Base-by-base conservation (phyloP, 2,329 filamentous ascomycete species). In the Fonsecaea nubica region DNA sequence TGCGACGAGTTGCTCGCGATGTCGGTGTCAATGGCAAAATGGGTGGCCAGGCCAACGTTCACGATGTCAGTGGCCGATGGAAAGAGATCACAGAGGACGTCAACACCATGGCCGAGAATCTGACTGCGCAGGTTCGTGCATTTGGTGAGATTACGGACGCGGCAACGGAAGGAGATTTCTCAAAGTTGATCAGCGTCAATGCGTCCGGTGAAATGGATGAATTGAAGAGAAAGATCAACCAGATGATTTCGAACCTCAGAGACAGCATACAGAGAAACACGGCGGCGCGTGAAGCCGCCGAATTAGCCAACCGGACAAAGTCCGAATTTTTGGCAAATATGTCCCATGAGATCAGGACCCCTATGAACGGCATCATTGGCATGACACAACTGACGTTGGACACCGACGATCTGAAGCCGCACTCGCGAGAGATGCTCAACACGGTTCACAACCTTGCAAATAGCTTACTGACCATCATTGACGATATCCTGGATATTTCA, bases 181-280 rank as follows among this genome's bases (percentile, higher is more conserved):
- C 92, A 30, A 96, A 97, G 77, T 88, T 96, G 65, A 94, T 99
- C 77, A 96, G 95, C 56, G 94, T 99, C 18, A 93, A 97, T 78
- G 95, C 95, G 21, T 97, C 94, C 12, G 95, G 95, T 70, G 95
- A 99, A 80, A 98, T 99, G 95, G 95, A 98, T 79, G 94, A 98
- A 79, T 85, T 99, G 74, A 99, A 99, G 81, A 89, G 93, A 75
- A 98, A 98, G 84, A 98, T 99, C 85, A 99, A 98, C 78, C 92
- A 96, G 82, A 99, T 99, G 95, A 93, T 98, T 61, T 95, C 92
- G 77, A 97, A 96, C 76, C 82, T 99, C 69, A 86, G 94, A 72
- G 95, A 98, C 80, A 96, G 92, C 84, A 97, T 99, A 72, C 93
- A 98, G 78, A 89, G 93, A 77, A 99, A 98, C 77, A 97, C 93